Conservation (phyloP, 176 grass and related monocot species). For the Cenchrus fungigraminus region DNA sequence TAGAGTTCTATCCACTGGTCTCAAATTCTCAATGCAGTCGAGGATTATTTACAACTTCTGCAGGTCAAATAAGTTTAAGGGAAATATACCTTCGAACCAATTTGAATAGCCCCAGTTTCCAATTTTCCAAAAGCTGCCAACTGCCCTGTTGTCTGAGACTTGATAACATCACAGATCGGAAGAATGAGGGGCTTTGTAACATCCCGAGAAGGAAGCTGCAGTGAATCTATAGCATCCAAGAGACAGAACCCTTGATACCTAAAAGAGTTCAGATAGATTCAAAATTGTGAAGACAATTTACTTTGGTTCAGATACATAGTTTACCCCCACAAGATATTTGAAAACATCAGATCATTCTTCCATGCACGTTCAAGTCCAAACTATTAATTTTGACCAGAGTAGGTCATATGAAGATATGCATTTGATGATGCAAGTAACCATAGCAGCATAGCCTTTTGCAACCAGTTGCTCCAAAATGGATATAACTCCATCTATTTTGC, state of each 20-base stretch:
- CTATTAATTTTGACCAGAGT: slow-evolving; percentile 17
- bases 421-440: background rate
- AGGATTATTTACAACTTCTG: background rate
- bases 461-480: background rate
- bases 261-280: slow-evolving; percentile 31
- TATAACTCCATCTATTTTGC: background rate
- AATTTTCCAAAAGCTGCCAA: slow-evolving; percentile 92
- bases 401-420: background rate
- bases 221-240: slow-evolving; percentile 86
- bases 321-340: background rate
- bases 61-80: background rate
- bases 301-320: background rate
- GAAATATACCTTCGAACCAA: slow-evolving; percentile 32
- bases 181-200: slow-evolving; percentile 92
- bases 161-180: slow-evolving; percentile 98
- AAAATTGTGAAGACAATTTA: slow-evolving; percentile 3
- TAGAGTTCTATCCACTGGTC: slow-evolving; percentile 15
- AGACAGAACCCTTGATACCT: slow-evolving; percentile 84
- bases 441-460: too few species aligned
- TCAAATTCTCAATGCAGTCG: slow-evolving; percentile 7
- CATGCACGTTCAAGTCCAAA: slow-evolving; percentile 20
- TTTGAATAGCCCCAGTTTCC: slow-evolving; percentile 85
- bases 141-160: slow-evolving; percentile 77
- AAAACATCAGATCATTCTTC: background rate
- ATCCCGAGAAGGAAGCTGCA: slow-evolving; percentile 84